phyloP scores from a whole-genome alignment of 2,329 filamentous ascomycete species.

The Uncinocarpus reesii region DNA sequence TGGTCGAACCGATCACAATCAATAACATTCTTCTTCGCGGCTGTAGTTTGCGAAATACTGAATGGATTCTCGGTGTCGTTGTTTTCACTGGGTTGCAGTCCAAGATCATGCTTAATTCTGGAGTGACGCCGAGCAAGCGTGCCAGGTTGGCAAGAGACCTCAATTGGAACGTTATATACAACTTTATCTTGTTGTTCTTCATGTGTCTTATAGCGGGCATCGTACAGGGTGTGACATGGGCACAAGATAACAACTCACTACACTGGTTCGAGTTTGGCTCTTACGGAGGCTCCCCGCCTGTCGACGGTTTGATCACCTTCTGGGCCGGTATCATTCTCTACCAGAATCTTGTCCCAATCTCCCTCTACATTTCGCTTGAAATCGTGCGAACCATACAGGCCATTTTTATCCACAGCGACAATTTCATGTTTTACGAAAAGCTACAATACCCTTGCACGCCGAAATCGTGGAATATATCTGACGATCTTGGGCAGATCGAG shows the following conservation, averaged over 20 bases:
- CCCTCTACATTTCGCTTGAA: slow-evolving; percentile 92
- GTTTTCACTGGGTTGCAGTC: slow-evolving; percentile 92
- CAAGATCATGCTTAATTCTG: slow-evolving; percentile 98
- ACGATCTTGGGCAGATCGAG: slow-evolving; percentile 94
- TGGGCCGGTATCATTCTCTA: slow-evolving; percentile 92
- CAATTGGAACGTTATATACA: slow-evolving; percentile 96
- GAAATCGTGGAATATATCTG: slow-evolving; percentile 98
- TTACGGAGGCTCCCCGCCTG: slow-evolving; percentile 60
- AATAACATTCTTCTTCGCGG: slow-evolving; percentile 92
- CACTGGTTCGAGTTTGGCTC: slow-evolving; percentile 77
- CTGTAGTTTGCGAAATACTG: slow-evolving; percentile 86
- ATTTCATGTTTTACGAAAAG: slow-evolving; percentile 92
- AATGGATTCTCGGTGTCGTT: slow-evolving; percentile 88
- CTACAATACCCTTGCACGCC: slow-evolving; percentile 92
- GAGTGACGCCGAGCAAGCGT: slow-evolving; percentile 87
- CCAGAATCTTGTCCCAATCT: slow-evolving; percentile 97
- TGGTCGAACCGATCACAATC: slow-evolving; percentile 87
- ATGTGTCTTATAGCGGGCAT: slow-evolving; percentile 85
- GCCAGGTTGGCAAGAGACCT: slow-evolving; percentile 82
- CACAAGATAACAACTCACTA: slow-evolving; percentile 60
- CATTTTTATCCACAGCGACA: slow-evolving; percentile 93
- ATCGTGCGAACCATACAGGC: slow-evolving; percentile 89
- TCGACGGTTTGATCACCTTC: slow-evolving; percentile 92
- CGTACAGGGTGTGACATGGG: slow-evolving; percentile 75
- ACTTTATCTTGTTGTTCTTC: slow-evolving; percentile 76